Percentiles rank a stretch among this genome's conserved stretches.
phyloP scores from a whole-genome alignment of 176 grass and related monocot genomes.

The Bromus sterilis region DNA sequence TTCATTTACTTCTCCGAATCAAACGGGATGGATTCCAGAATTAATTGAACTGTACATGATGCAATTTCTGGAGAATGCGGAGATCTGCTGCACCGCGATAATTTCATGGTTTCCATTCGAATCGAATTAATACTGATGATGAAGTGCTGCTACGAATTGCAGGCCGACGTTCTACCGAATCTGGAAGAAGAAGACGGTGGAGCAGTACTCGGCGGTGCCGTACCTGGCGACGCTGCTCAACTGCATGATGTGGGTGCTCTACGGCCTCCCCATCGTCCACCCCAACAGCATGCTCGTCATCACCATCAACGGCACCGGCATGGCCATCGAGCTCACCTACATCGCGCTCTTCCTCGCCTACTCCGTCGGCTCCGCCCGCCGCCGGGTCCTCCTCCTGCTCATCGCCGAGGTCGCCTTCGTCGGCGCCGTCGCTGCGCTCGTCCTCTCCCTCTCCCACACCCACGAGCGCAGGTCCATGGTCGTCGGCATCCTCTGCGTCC shows the following conservation, averaged over 20 bases:
- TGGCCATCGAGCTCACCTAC: conserved; percentile 77
- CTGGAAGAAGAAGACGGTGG: conserved; percentile 83
- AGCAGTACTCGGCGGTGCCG: conserved; percentile 86
- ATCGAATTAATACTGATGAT: too few species aligned
- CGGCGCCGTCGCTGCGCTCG: conserved; percentile 39
- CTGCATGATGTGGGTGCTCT: conserved; percentile 99
- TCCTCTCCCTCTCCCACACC: conserved; percentile 52
- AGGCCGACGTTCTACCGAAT: conserved; percentile 84
- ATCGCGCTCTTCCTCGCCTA: conserved; percentile 69
- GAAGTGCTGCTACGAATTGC: neutral
- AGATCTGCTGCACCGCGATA: neutral
- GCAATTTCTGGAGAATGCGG: neutral
- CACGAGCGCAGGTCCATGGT: conserved; percentile 68
- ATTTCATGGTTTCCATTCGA: too few species aligned
- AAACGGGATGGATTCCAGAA: neutral
- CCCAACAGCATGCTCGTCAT: conserved; percentile 90
- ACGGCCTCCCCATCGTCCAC: conserved; percentile 80
- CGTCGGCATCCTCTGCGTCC: conserved; percentile 85
- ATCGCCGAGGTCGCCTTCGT: conserved; percentile 58
- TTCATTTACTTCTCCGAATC: neutral
- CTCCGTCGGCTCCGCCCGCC: conserved; percentile 37
- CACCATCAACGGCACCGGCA: conserved; percentile 92
- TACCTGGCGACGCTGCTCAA: conserved; percentile 92
- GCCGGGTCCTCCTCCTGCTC: conserved; percentile 49
- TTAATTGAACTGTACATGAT: neutral